Conservation (phyloP, 169 alveolate species). For the Cryptosporidium bovis region DNA sequence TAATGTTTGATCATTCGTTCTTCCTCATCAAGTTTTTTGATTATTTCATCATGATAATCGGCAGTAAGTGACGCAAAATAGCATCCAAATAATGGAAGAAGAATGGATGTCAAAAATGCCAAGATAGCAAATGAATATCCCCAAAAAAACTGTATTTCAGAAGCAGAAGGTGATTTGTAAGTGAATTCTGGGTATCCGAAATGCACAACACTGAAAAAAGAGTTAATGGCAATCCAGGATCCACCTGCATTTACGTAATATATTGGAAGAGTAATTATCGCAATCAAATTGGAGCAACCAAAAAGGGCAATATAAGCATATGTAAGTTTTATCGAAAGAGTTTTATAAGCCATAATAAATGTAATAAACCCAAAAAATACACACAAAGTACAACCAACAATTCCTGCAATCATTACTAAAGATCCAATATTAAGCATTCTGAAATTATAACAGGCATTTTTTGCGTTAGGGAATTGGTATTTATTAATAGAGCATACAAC, state of each 20-base stretch:
- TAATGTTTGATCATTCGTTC: not conserved
- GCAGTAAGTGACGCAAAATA: constrained; percentile 50
- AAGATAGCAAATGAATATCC: constrained; percentile 65
- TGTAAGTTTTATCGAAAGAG: constrained; percentile 24
- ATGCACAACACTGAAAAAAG: constrained; percentile 58
- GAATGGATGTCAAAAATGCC: constrained; percentile 54
- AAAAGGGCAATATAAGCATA: constrained; percentile 66
- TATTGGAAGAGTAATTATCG: constrained; percentile 51
- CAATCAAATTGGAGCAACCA: constrained; percentile 69
- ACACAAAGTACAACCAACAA: constrained; percentile 46
- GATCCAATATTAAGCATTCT: constrained; percentile 73
- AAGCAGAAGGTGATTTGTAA: constrained; percentile 48
- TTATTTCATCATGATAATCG: constrained; percentile 13
- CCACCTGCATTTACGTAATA: constrained; percentile 74
- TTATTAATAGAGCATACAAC: constrained; percentile 51
- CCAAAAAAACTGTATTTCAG: constrained; percentile 74
- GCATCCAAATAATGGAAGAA: constrained; percentile 69
- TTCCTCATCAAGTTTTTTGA: not conserved
- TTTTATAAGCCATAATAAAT: constrained; percentile 18
- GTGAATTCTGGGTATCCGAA: constrained; percentile 65
- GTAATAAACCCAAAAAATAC: constrained; percentile 49
- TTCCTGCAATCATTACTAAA: constrained; percentile 65
- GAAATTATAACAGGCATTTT: constrained; percentile 58
- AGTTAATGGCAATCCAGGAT: constrained; percentile 71
- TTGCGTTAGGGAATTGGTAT: constrained; percentile 55